These are phyloP conservation scores for Cornus controversa DNA, from an alignment of 148 eudicot species.

Conservation along the genomic window DNA sequence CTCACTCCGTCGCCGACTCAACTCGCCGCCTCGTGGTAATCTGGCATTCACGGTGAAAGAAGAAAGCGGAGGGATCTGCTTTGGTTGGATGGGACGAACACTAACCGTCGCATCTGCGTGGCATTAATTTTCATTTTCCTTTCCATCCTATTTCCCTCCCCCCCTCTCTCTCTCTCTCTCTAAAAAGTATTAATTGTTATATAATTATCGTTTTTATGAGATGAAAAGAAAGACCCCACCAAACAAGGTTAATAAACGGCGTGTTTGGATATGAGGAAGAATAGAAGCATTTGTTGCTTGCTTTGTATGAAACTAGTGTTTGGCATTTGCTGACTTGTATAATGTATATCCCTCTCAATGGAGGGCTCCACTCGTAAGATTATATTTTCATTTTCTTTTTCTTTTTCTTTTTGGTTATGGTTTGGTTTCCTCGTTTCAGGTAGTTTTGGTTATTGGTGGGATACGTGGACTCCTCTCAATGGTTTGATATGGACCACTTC, in stretches of 20 bases:
- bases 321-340: neutral
- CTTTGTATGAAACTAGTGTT: neutral
- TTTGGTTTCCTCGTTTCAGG: neutral
- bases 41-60: constrained; percentile 61
- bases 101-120: constrained; percentile 84
- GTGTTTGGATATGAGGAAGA: constrained; percentile 36
- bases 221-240: constrained; percentile 22
- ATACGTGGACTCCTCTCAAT: neutral
- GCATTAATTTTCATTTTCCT: constrained; percentile 39
- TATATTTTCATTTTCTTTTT: too few relatives aligned
- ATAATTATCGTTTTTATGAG: neutral
- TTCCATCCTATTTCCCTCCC: neutral
- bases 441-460: neutral
- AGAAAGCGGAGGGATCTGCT: constrained; percentile 59
- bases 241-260: constrained; percentile 18
- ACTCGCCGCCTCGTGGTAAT: too few relatives aligned
- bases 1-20: constrained; percentile 45
- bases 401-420: too few relatives aligned
- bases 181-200: constrained; percentile 9
- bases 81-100: constrained; percentile 79
- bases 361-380: neutral
- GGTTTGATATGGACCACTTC: neutral
- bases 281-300: neutral
- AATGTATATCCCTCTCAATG: neutral
- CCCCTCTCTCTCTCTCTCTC: neutral